Base-by-base conservation (phyloP, 768 basidiomycete genomes). In the Phanerochaete sordida region DNA sequence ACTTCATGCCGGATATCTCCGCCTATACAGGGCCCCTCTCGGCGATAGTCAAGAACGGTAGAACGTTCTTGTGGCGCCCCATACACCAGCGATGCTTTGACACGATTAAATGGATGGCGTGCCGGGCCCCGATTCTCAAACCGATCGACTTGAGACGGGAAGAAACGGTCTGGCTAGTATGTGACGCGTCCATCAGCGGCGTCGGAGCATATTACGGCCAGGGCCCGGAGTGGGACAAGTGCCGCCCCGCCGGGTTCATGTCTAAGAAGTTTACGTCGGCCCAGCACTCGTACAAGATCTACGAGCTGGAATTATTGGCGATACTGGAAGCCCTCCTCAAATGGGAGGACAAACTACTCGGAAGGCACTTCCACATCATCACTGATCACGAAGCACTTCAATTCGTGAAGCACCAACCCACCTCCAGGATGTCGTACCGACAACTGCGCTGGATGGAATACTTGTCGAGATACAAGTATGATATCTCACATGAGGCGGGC, bases 281-380 rank as follows among this genome's bases (percentile, higher is more conserved):
- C 1, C 70, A 73, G 50, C 62, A 63, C 26, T 68, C 69, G 39
- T 78, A 80, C 52, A 69, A 73, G 21, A 74, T 76, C 0, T 74
- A 75, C 56, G 76, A 79, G 59, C 64, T 72, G 11, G 77, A 79
- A 44, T 57, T 72, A 16, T 53, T 73, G 16, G 70, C 71, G 1
- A 71, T 73, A 0, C 21, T 81, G 0, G 75, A 79, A 47, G 68
- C 75, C 0, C 58, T 81, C n/a, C n/a, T n/a, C 49, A 74, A 73
- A 44, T 71, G 71, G 63, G 58, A 68, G 72, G 3, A 61, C n/a
- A 63, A 9, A 64, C 24, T 47, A 63, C 21, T 62, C 74, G 3
- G 1, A 74, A 71, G 0, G 27, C 46, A 4, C 39, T 52, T 0
- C 70, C 74, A 39, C 26, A 23, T 3, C n/a, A 64, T 60, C 37